Conservation (phyloP, 139 green algal species). For the Monoraphidium neglectum region DNA sequence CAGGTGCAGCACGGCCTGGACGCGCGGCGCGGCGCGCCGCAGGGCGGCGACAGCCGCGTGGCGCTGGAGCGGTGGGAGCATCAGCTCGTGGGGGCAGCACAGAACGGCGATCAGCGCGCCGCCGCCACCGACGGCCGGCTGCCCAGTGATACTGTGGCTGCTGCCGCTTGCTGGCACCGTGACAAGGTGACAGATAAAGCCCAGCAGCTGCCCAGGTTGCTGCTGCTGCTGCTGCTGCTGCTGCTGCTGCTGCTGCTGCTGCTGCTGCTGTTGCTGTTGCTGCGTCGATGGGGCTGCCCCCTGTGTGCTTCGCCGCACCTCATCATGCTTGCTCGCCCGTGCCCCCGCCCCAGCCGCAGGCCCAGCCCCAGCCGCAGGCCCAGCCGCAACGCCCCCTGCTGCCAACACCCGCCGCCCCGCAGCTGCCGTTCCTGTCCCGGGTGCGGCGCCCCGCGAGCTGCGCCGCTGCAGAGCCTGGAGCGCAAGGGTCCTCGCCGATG, state of each 20-base stretch:
- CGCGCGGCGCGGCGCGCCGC: background rate
- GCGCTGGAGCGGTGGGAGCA: background rate
- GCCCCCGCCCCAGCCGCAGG: too few species aligned
- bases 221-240: constrained; percentile 16
- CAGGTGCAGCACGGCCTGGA: background rate
- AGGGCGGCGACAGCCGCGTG: background rate
- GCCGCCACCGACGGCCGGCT: background rate
- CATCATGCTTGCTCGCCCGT: too few species aligned
- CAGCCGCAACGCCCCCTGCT: too few species aligned
- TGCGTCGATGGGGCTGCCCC: background rate
- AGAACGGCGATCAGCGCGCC: background rate
- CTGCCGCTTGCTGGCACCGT: background rate
- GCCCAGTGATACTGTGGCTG: constrained; percentile 1
- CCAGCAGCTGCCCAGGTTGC: background rate
- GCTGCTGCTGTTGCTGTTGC: background rate
- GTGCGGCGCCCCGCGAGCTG: too few species aligned
- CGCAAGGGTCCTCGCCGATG: too few species aligned
- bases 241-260: background rate
- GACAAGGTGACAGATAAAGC: too few species aligned
- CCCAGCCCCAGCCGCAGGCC: too few species aligned
- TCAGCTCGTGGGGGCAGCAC: background rate
- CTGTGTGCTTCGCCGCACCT: too few species aligned
- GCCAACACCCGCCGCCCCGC: too few species aligned
- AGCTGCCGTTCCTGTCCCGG: too few species aligned
- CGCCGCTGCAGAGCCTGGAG: too few species aligned